phyloP scores from a whole-genome alignment of 169 alveolate species.

The Plasmodium inui region DNA sequence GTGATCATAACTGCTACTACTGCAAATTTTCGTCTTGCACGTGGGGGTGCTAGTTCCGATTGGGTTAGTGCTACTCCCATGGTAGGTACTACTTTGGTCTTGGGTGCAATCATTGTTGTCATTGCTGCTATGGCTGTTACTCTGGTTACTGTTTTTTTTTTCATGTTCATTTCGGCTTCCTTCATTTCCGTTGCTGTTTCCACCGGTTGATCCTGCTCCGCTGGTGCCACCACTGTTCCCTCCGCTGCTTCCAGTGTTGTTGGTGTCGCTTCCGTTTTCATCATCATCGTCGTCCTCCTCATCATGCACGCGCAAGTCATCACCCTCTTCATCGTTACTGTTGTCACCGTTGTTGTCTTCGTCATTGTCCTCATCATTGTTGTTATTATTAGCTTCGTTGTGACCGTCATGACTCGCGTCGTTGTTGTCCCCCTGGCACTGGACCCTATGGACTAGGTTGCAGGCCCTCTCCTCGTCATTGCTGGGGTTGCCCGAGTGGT shows the following conservation, averaged over 20 bases:
- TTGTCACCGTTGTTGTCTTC: neutral
- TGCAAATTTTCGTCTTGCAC: neutral
- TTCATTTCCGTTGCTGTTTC: neutral
- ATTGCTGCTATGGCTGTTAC: slow-evolving; percentile 1
- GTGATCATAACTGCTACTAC: neutral
- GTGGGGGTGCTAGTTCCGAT: neutral
- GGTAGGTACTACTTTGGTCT: neutral
- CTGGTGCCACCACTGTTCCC: neutral
- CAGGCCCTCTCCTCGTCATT: neutral
- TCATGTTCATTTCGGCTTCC: neutral
- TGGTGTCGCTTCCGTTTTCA: neutral
- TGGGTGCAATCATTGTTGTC: neutral
- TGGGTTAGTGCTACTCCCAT: neutral
- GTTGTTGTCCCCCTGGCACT: neutral
- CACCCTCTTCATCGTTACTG: slow-evolving; percentile 6
- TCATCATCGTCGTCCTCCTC: neutral
- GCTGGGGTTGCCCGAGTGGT: neutral
- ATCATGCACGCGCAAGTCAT: neutral
- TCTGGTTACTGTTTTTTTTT: neutral
- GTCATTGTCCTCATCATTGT: neutral
- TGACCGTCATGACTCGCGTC: neutral
- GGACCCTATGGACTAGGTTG: neutral
- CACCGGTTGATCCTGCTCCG: neutral
- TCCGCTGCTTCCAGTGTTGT: slow-evolving; percentile 12
- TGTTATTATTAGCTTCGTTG: slow-evolving; percentile 9